Evolutionary conservation across 2,329 filamentous ascomycete genomes (phyloP).

Genomic region (Neurospora sp.): DNA sequence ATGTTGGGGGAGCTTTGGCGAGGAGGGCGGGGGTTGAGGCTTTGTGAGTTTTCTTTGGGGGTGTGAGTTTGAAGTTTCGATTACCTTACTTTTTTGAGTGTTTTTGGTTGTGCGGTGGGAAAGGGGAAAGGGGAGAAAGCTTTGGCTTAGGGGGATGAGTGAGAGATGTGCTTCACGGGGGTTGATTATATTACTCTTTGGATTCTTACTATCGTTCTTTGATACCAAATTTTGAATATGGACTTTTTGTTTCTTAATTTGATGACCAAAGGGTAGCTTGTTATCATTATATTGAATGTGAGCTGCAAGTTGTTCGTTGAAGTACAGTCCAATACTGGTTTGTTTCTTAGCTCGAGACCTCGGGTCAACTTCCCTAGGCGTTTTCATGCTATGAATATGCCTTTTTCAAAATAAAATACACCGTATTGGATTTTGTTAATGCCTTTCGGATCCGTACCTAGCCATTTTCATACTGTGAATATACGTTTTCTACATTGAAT

Average conservation of each 20-base stretch:
- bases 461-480: no score
- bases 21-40: slow-evolving; percentile 42
- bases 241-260: neutral
- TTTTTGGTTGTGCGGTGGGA: neutral
- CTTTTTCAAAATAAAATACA: no score
- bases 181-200: neutral
- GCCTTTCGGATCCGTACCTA: no score
- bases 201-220: neutral
- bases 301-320: neutral
- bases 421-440: no score
- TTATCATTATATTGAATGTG: neutral
- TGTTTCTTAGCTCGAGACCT: no score
- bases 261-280: neutral
- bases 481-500: no score
- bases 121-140: neutral
- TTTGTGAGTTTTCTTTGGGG: slow-evolving; percentile 23
- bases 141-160: no score
- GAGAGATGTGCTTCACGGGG: neutral
- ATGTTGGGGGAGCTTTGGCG: slow-evolving; percentile 16
- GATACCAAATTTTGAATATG: neutral
- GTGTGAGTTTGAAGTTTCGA: slow-evolving; percentile 3
- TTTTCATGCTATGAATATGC: no score
- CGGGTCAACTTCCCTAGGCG: no score
- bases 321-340: neutral
- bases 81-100: slow-evolving; percentile 3